phyloP scores from a whole-genome alignment of 805 yeast genomes.

The Saturnispora mendoncae region DNA sequence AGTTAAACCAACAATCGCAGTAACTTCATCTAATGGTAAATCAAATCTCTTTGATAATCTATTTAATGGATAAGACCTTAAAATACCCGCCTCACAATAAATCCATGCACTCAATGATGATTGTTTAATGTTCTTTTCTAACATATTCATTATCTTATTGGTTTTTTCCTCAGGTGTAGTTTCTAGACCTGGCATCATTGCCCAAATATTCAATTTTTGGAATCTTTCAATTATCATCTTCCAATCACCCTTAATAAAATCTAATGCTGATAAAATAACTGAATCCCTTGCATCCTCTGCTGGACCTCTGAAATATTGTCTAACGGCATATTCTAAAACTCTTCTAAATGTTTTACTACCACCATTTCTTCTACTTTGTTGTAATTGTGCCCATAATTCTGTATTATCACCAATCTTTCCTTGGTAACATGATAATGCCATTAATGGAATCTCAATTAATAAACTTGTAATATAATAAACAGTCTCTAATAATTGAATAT shows the following conservation, averaged over 20 bases:
- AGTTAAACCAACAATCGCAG: slow-evolving; percentile 62
- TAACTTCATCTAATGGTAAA: slow-evolving; percentile 46
- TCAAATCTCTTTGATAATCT: slow-evolving; percentile 62
- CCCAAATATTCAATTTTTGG: slow-evolving; percentile 77
- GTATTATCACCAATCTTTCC: slow-evolving; percentile 15
- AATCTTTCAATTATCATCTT: slow-evolving; percentile 61
- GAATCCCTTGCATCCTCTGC: slow-evolving; percentile 94
- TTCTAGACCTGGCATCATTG: slow-evolving; percentile 33
- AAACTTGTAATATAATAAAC: slow-evolving; percentile 86
- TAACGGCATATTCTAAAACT: slow-evolving; percentile 84
- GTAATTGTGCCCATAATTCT: slow-evolving; percentile 12
- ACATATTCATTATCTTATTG: slow-evolving; percentile 50
- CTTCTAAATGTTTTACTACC: slow-evolving; percentile 71
- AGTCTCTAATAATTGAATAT: slow-evolving; percentile 88
- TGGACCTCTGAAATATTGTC: slow-evolving; percentile 94
- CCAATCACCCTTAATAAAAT: slow-evolving; percentile 89
- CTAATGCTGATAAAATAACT: slow-evolving; percentile 85
- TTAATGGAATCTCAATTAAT: slow-evolving; percentile 83
- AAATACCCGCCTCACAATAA: slow-evolving; percentile 71
- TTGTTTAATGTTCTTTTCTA: slow-evolving; percentile 69
- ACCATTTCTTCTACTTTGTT: slow-evolving; percentile 13
- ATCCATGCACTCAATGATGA: slow-evolving; percentile 92
- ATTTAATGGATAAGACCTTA: slow-evolving; percentile 61
- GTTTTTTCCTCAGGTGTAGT: slow-evolving; percentile 28
- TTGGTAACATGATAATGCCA: slow-evolving; percentile 45